Conservation (phyloP, 2,329 filamentous ascomycete genomes). For the Pleomassaria siparia region DNA sequence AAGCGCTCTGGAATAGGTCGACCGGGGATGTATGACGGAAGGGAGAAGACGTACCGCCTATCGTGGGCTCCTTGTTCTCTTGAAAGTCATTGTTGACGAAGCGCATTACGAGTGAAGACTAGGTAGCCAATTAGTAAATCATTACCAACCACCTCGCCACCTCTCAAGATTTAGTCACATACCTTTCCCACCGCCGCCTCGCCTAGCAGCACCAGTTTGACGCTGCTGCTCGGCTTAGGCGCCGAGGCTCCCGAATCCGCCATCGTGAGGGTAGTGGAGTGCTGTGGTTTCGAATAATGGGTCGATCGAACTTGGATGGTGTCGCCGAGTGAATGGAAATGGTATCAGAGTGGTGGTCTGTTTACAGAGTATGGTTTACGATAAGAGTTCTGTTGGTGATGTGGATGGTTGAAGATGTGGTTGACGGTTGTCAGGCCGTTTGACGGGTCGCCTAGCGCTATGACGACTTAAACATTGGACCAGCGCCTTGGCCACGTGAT, state of each 20-base stretch:
- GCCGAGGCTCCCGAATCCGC: conserved; percentile 67
- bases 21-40: not conserved
- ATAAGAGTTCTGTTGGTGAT: not conserved
- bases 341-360: not conserved
- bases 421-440: not conserved
- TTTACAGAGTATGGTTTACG: not conserved
- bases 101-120: conserved; percentile 96
- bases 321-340: not conserved
- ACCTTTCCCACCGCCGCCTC: conserved; percentile 99
- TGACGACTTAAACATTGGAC: not conserved
- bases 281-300: conserved; percentile 1
- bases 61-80: conserved; percentile 99
- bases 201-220: conserved; percentile 96
- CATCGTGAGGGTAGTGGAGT: conserved; percentile 53
- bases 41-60: conserved; percentile 70
- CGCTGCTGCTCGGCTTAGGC: conserved; percentile 97
- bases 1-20: no score
- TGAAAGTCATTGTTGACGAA: conserved; percentile 99
- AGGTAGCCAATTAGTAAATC: conserved; percentile 9
- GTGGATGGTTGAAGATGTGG: not conserved
- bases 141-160: not conserved
- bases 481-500: not conserved
- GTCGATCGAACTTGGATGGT: not conserved
- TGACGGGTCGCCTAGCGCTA: not conserved
- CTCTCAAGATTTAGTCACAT: conserved; percentile 17